Percentiles rank a stretch among this genome's conserved stretches.
Evolutionary conservation across 805 yeast genomes (phyloP).

Genomic region (Ogataea populi-albae): DNA sequence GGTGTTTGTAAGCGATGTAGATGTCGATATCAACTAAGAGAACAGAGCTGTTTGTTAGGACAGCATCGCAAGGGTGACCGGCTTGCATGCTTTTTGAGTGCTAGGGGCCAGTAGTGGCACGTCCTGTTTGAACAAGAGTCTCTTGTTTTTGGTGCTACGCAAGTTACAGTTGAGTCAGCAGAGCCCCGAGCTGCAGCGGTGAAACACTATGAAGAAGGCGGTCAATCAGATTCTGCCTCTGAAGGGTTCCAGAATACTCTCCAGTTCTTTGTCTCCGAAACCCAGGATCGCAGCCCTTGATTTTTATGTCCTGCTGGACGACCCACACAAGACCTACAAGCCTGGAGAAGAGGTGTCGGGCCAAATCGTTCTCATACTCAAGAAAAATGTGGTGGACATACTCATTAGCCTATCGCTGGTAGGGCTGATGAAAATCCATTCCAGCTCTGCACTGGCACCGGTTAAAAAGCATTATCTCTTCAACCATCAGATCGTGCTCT

Average conservation of each 20-base stretch:
- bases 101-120: too few relatives aligned
- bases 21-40: too few relatives aligned
- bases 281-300: constrained; percentile 43
- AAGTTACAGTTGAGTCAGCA: too few relatives aligned
- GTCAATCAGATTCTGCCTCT: constrained; percentile 44
- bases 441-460: constrained; percentile 52
- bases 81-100: too few relatives aligned
- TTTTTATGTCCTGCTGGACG: constrained; percentile 66
- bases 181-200: too few relatives aligned
- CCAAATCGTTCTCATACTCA: constrained; percentile 53
- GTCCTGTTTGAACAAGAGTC: too few relatives aligned
- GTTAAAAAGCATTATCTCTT: constrained; percentile 49
- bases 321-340: constrained; percentile 72
- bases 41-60: too few relatives aligned
- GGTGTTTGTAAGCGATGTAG: too few relatives aligned
- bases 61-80: too few relatives aligned
- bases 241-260: constrained; percentile 21
- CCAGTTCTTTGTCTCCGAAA: constrained; percentile 18
- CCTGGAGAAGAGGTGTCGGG: constrained; percentile 80
- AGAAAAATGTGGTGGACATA: constrained; percentile 53
- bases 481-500: constrained; percentile 56
- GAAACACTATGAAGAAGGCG: constrained; percentile 46
- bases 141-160: too few relatives aligned
- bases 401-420: constrained; percentile 51
- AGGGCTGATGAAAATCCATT: constrained; percentile 55